A percentile compares a stretch with the other conserved stretches of the same genome.
Conservation (phyloP, 768 basidiomycete species). For the Cystofilobasidium ferigula region DNA sequence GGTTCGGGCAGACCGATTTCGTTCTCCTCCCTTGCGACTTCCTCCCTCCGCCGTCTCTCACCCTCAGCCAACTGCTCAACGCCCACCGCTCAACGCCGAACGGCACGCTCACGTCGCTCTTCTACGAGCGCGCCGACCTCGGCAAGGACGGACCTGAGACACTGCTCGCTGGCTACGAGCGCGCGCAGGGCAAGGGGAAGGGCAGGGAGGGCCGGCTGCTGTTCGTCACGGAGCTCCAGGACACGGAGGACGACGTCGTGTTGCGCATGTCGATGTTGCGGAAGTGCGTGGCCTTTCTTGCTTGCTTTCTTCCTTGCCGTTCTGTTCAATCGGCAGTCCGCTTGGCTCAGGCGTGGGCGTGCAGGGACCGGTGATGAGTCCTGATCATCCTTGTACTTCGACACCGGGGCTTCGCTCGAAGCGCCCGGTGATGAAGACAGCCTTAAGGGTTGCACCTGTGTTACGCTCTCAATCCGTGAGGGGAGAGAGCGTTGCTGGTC, state of each 20-base stretch:
- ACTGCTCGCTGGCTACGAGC: slow-evolving; percentile 35
- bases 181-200: slow-evolving; percentile 22
- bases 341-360: no score
- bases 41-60: slow-evolving; percentile 61
- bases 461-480: no score
- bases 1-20: slow-evolving; percentile 51
- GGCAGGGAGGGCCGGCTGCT: slow-evolving; percentile 41
- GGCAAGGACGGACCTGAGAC: slow-evolving; percentile 35
- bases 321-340: not conserved
- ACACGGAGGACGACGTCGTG: slow-evolving; percentile 60
- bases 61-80: slow-evolving; percentile 60
- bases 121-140: slow-evolving; percentile 36
- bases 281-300: slow-evolving; percentile 43
- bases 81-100: slow-evolving; percentile 53
- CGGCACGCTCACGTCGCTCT: slow-evolving; percentile 35
- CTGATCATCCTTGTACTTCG: slow-evolving; percentile 26
- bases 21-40: slow-evolving; percentile 86
- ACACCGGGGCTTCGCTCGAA: slow-evolving; percentile 3
- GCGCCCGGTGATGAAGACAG: slow-evolving; percentile 22
- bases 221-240: slow-evolving; percentile 60
- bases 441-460: no score
- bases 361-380: not conserved
- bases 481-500: not conserved
- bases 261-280: slow-evolving; percentile 64
- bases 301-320: not conserved